Base-by-base conservation (phyloP, 306 rosid genomes). In the Vigna nakashimae region DNA sequence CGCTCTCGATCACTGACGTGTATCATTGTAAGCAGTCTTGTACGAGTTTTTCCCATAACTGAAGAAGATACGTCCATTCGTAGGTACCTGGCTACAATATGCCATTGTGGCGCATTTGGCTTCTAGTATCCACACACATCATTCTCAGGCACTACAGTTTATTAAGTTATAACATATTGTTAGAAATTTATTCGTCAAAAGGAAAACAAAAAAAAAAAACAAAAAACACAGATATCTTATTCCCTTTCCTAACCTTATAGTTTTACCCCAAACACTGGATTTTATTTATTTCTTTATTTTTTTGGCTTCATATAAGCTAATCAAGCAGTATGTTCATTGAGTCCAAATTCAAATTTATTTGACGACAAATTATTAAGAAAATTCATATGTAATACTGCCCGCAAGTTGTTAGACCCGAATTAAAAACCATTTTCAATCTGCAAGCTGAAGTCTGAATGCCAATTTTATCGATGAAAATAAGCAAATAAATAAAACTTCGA, bases 1-100 rank as follows among this genome's bases (percentile, higher is more conserved):
- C 77, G 88, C 89, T 51, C 72, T 80, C 63, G 85, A 87, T 84
- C 91, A 92, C 83, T 83, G 77, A 79, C 87, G 24, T 52, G 56
- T 66, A 58, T 62, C 52, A 65, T 45, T 73, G 55, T 70, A 66
- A 82, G 46, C 46, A 42, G 46, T 42, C 75, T 69, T 71, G 18
- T 79, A 22, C 78, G 28, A 50, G 79, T 74, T 46, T 69, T 67
- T 62, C 59, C 36, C 84, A 45, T 45, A 45, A 14, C 55, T 36
- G 43, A 36, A 36, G 38, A 81, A 10, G 15, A 11, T 63, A 20
- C 40, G 51, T n/a, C 34, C 71, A 80, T 63, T 58, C 48, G 14
- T 20, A 17, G 34, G 64, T 26, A 22, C 34, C 50, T 62, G 67
- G 65, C 80, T 24, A 26, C 71, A 51, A 77, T 38, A n/a, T 26